Percentiles rank a stretch among this genome's conserved stretches.
Conservation (phyloP, 2,329 filamentous ascomycete species). For the Hymenoscyphus albidus region DNA sequence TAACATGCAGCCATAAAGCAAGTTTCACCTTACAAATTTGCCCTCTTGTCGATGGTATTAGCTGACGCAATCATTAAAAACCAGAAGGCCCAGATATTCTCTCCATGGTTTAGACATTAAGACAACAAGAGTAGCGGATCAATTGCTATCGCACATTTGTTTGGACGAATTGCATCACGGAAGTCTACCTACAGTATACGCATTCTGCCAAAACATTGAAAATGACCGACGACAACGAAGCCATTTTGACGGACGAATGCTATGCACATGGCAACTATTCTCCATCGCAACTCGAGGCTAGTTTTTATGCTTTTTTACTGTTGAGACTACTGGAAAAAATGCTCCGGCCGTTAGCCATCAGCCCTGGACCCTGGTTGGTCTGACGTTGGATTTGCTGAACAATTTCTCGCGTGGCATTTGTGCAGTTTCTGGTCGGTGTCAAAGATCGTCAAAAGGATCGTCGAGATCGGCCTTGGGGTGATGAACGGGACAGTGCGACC, state of each 20-base stretch:
- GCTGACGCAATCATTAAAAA: not conserved
- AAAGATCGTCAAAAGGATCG: not conserved
- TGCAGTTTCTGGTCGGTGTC: not conserved
- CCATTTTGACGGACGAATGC: not conserved
- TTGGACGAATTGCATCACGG: not conserved
- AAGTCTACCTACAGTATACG: not conserved
- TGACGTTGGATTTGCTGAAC: constrained; percentile 1
- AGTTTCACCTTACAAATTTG: not conserved
- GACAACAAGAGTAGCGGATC: not conserved
- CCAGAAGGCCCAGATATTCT: not conserved
- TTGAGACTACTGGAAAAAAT: not conserved
- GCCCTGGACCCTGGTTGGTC: not conserved
- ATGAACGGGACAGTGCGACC: not conserved
- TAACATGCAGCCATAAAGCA: not conserved
- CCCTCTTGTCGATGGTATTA: not conserved
- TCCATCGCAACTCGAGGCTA: not conserved
- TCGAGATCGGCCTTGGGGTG: not conserved
- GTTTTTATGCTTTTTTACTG: not conserved
- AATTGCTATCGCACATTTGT: not conserved
- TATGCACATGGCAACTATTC: not conserved
- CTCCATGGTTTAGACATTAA: not conserved
- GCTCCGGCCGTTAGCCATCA: not conserved
- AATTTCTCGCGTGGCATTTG: not conserved
- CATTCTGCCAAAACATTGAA: not conserved
- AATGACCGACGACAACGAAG: not conserved